Conservation (phyloP, 495 filamentous ascomycete genomes). For the Tirmania nivea region DNA sequence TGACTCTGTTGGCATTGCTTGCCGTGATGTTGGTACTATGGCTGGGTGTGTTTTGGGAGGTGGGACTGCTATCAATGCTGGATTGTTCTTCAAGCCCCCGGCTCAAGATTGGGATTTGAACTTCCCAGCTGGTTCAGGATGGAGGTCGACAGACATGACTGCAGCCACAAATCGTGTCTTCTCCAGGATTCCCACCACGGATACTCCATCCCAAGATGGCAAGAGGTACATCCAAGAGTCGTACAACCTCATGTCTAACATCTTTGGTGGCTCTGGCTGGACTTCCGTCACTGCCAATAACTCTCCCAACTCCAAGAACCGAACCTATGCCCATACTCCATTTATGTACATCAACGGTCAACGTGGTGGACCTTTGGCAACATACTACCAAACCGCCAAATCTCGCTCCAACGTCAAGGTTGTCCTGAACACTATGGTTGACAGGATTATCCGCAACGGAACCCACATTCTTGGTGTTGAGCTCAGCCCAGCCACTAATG, state of each 20-base stretch:
- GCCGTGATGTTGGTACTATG: slow-evolving; percentile 49
- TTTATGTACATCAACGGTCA: slow-evolving; percentile 48
- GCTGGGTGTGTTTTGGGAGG: slow-evolving; percentile 60
- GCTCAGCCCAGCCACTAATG: slow-evolving; percentile 32
- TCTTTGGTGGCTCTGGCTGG: slow-evolving; percentile 36
- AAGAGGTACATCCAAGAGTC: slow-evolving; percentile 47
- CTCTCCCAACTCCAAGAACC: slow-evolving; percentile 41
- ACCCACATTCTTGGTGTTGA: slow-evolving; percentile 45
- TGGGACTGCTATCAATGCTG: slow-evolving; percentile 52
- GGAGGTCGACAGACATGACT: slow-evolving; percentile 43
- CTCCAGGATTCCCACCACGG: slow-evolving; percentile 46
- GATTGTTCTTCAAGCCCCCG: slow-evolving; percentile 32
- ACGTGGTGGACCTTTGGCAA: slow-evolving; percentile 49
- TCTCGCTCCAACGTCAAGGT: slow-evolving; percentile 43
- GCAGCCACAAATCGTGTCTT: slow-evolving; percentile 39
- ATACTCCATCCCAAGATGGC: slow-evolving; percentile 43
- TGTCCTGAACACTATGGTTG: slow-evolving; percentile 41
- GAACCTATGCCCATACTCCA: slow-evolving; percentile 40
- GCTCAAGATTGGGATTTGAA: slow-evolving; percentile 47
- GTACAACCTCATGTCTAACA: slow-evolving; percentile 24
- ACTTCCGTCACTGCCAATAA: slow-evolving; percentile 37
- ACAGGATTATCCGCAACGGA: slow-evolving; percentile 39
- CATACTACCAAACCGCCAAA: slow-evolving; percentile 45
- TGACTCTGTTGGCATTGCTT: slow-evolving; percentile 39
- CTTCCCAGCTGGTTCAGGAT: slow-evolving; percentile 51